phyloP scores from a whole-genome alignment of 495 filamentous ascomycete genomes.

The Trichoderma orchidacearum region DNA sequence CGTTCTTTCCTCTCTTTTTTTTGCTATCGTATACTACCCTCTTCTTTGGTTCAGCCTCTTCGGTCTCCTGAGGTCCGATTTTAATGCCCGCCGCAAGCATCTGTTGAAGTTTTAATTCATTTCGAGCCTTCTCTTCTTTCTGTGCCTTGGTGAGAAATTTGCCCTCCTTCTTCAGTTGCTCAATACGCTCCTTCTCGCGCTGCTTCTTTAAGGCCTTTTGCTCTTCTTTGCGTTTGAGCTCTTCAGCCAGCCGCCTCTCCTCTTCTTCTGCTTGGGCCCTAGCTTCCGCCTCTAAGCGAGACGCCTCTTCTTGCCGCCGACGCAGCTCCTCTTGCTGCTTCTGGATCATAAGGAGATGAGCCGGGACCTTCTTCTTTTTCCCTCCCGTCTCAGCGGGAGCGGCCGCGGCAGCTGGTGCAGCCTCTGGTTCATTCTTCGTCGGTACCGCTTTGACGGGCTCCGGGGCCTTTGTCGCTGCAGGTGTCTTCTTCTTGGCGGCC shows the following conservation, averaged over 20 bases:
- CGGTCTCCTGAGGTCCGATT: constrained; percentile 57
- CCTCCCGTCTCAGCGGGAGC: constrained; percentile 36
- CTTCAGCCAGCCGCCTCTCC: constrained; percentile 54
- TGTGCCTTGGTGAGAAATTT: constrained; percentile 93
- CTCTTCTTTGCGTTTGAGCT: constrained; percentile 34
- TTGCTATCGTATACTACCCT: constrained; percentile 56
- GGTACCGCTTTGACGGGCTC: constrained; percentile 31
- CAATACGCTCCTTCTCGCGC: constrained; percentile 89
- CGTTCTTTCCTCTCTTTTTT: constrained; percentile 63
- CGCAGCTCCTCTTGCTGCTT: constrained; percentile 80
- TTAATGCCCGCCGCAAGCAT: constrained; percentile 81
- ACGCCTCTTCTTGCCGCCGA: constrained; percentile 63
- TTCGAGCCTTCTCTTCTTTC: constrained; percentile 67
- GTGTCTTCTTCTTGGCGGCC: constrained; percentile 58
- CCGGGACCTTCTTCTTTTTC: constrained; percentile 84
- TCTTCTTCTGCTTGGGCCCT: constrained; percentile 59
- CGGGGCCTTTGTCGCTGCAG: constrained; percentile 31
- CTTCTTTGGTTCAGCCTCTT: constrained; percentile 56
- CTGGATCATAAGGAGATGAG: constrained; percentile 70
- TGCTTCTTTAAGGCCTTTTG: constrained; percentile 70
- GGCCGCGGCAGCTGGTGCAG: constrained; percentile 19
- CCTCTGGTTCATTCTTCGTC: constrained; percentile 20
- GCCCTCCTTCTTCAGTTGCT: constrained; percentile 89
- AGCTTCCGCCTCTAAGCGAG: constrained; percentile 54
- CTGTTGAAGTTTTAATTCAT: constrained; percentile 82